Evolutionary conservation across 2,329 filamentous ascomycete species (phyloP), one percentile per base, ranked within the genome.

Genomic region (Fusarium protoensiforme): DNA sequence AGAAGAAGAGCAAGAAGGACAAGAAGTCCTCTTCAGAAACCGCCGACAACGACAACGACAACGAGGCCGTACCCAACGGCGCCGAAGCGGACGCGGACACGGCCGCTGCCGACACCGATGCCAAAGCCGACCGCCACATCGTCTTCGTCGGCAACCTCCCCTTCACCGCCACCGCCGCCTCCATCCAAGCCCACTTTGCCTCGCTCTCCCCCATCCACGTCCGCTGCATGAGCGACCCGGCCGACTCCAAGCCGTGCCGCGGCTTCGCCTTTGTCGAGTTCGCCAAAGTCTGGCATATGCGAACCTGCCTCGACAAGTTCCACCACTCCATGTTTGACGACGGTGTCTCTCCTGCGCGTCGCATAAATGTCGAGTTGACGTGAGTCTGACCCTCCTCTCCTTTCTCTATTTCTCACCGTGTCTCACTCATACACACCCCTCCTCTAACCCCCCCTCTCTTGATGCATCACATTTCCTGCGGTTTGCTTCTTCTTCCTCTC

Each of bases 341-440:
- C 82, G 85, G 86, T 72, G 70, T 83, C 18, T 86, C 84, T 46
- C 81, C 85, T 18, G 84, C 91, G 60, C 87, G 96, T 77, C 93
- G 92, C 83, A 97, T 98, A 78, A 98, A 98, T 80, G 93, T 98
- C 29, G 96, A 98, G 84, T 84, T 98, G 75, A 98, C 95, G 89
- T 94, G 83, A 83, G 91, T 88, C 56, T 41, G 41, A 38, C 57
- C 59, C 61, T 56, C 41, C 24, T 5, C 24, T n/a, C n/a, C n/a
- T n/a, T n/a, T n/a, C n/a, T 62, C 58, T 66, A 24, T 39, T 46
- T 38, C 62, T 61, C 66, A 61, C 48, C 48, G 20, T 56, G 31
- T 60, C 60, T 36, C 53, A 14, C 51, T 24, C 57, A 31, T 54
- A 16, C 36, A 29, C 43, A 31, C 43, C 46, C 29, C 48, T 24